phyloP scores from a whole-genome alignment of 1,139 yeast species.

The Candida sojae region DNA sequence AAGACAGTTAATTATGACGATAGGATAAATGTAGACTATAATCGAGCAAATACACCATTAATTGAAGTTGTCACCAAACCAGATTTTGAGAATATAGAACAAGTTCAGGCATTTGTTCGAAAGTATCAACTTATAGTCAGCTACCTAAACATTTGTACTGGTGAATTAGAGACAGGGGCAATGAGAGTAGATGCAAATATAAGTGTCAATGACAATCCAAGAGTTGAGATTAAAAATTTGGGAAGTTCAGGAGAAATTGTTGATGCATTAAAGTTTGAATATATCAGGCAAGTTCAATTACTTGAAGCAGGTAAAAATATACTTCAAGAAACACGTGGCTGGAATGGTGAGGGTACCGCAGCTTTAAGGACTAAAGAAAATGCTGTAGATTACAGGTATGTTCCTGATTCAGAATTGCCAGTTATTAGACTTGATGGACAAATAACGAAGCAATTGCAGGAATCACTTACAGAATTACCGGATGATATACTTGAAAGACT shows the following conservation, averaged over 20 bases:
- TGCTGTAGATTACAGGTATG: constrained; percentile 84
- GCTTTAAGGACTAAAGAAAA: constrained; percentile 76
- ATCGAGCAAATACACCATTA: constrained; percentile 82
- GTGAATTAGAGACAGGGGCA: constrained; percentile 92
- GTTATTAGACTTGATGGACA: constrained; percentile 46
- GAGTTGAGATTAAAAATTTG: constrained; percentile 88
- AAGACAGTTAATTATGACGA: constrained; percentile 54
- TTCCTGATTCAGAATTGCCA: constrained; percentile 93
- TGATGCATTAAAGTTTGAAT: constrained; percentile 78
- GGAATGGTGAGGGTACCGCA: constrained; percentile 77
- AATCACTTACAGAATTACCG: constrained; percentile 61
- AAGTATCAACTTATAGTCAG: constrained; percentile 75
- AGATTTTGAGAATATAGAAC: constrained; percentile 67
- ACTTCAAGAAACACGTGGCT: constrained; percentile 80
- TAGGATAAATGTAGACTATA: constrained; percentile 66
- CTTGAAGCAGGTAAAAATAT: constrained; percentile 38
- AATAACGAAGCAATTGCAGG: constrained; percentile 35
- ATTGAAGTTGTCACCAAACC: constrained; percentile 93
- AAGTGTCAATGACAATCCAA: constrained; percentile 65
- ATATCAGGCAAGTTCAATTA: constrained; percentile 58
- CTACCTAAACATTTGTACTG: constrained; percentile 74
- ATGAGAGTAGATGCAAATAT: constrained; percentile 93
- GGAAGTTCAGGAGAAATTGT: constrained; percentile 82
- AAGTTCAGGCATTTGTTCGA: constrained; percentile 77
- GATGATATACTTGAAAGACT: constrained; percentile 57